These are phyloP conservation scores for Malus asiatica DNA, from an alignment of 306 rosid genomes.

Conservation along the genomic window DNA sequence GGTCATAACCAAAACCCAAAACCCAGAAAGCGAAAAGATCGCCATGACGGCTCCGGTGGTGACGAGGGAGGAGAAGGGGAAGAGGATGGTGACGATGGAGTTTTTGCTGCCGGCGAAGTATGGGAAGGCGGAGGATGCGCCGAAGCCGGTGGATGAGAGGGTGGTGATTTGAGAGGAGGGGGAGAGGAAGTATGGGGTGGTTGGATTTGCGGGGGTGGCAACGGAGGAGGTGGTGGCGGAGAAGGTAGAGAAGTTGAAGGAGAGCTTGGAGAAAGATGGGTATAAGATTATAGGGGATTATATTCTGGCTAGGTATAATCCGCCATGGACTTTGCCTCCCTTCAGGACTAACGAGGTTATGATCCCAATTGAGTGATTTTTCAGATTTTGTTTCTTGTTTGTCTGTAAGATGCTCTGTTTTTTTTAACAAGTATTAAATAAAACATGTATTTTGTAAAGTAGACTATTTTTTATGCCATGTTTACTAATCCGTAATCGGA, in stretches of 20 bases:
- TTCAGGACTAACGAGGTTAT: constrained; percentile 79
- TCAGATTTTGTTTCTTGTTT: background rate
- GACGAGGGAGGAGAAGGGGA: constrained; percentile 10
- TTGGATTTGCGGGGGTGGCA: constrained; percentile 61
- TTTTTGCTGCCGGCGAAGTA: constrained; percentile 59
- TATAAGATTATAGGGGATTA: constrained; percentile 54
- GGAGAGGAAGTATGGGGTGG: constrained; percentile 65
- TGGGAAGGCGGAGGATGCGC: constrained; percentile 66
- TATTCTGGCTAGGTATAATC: constrained; percentile 78
- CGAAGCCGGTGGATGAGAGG: constrained; percentile 73
- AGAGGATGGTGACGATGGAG: constrained; percentile 60
- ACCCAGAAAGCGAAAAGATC: constrained; percentile 32
- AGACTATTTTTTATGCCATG: too few relatives aligned
- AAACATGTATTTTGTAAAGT: background rate
- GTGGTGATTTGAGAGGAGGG: constrained; percentile 71
- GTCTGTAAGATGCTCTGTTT: background rate
- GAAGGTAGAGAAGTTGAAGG: constrained; percentile 55
- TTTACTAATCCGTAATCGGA: too few relatives aligned
- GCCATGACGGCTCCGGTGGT: constrained; percentile 79
- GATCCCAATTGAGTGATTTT: constrained; percentile 60
- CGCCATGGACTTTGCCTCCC: constrained; percentile 68
- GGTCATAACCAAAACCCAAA: constrained; percentile 61
- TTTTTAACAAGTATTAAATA: background rate
- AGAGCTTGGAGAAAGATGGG: constrained; percentile 72
- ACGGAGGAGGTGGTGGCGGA: constrained; percentile 50